phyloP scores from a whole-genome alignment of 1,284 basidiomycete species.

The Hemileia vastatrix region DNA sequence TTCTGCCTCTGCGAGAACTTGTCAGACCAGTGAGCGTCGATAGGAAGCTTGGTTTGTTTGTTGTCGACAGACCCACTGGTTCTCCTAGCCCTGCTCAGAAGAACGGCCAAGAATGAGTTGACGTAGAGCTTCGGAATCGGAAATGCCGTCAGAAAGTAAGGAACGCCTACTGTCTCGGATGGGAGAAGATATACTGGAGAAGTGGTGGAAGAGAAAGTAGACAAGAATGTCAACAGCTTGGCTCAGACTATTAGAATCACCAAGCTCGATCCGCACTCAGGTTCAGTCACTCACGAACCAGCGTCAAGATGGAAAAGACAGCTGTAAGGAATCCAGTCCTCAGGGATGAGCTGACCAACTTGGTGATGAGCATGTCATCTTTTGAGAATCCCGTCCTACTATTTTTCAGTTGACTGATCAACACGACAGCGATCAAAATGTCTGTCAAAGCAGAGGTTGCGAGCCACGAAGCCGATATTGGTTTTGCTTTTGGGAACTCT shows the following conservation, averaged over 20 bases:
- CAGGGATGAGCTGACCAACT: neutral
- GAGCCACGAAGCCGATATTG: too few species aligned
- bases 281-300: neutral
- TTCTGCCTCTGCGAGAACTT: too few species aligned
- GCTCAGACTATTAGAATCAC: neutral
- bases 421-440: too few species aligned
- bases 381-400: too few species aligned
- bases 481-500: too few species aligned
- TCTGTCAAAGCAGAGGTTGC: too few species aligned
- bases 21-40: too few species aligned
- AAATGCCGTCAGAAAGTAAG: neutral
- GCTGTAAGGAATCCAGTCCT: neutral
- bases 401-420: too few species aligned
- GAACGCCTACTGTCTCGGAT: neutral
- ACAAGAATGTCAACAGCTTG: neutral
- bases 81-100: neutral
- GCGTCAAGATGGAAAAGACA: neutral
- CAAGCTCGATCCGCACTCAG: neutral
- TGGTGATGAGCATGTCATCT: neutral
- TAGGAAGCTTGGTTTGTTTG: neutral
- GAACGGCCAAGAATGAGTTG: neutral
- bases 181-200: neutral
- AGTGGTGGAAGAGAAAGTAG: neutral
- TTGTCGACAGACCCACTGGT: neutral
- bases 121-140: neutral